phyloP scores from a whole-genome alignment of 139 green algal species.

The Micractinium conductrix region DNA sequence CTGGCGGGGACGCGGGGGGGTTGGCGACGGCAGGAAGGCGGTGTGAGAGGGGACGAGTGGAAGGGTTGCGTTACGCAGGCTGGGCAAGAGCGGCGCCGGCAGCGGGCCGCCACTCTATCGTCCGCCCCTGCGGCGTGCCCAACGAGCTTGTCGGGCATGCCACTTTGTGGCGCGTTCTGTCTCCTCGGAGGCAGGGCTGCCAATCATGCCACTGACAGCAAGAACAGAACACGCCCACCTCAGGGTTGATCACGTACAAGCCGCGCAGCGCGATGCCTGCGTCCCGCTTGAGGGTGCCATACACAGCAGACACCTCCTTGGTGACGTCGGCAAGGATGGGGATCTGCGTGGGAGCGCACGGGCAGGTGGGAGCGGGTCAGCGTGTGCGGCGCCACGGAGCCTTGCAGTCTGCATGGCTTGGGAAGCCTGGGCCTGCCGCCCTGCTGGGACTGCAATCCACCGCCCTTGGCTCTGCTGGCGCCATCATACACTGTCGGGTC shows the following conservation, averaged over 20 bases:
- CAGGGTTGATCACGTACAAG: constrained; percentile 92
- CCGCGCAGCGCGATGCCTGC: constrained; percentile 83
- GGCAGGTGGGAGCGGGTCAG: background rate
- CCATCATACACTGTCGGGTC: too few species aligned
- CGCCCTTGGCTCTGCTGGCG: too few species aligned
- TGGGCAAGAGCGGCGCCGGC: background rate
- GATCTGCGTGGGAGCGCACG: constrained; percentile 47
- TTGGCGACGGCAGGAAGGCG: background rate
- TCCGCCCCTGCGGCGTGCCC: too few species aligned
- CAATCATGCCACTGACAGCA: too few species aligned
- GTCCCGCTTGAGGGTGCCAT: constrained; percentile 79
- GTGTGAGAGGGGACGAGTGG: background rate
- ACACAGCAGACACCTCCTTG: constrained; percentile 70
- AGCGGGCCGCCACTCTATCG: background rate
- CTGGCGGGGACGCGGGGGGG: constrained; percentile 62
- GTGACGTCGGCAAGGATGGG: constrained; percentile 84
- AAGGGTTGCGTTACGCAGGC: background rate
- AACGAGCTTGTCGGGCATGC: too few species aligned
- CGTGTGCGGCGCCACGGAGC: background rate
- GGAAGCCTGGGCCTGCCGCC: too few species aligned
- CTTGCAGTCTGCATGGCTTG: too few species aligned
- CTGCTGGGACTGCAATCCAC: too few species aligned
- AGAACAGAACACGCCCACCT: constrained; percentile 31
- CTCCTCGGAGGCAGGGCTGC: too few species aligned
- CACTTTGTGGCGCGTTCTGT: too few species aligned